These are phyloP conservation scores for Mariannaea elegans DNA, from an alignment of 2,329 filamentous ascomycete species.

Conservation along the genomic window DNA sequence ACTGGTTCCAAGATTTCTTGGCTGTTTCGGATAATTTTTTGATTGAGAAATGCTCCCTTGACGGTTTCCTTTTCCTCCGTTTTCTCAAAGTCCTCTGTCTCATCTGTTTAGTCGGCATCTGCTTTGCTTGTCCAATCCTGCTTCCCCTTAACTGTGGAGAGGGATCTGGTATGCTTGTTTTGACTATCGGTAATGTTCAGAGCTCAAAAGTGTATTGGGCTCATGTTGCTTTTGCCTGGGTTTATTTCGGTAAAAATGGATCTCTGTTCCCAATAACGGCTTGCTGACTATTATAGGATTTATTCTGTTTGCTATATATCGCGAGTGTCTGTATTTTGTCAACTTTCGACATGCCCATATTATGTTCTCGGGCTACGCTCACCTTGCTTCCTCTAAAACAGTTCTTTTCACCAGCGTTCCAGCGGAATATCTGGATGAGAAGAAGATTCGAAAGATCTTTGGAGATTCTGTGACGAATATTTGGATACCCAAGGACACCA, in stretches of 20 bases:
- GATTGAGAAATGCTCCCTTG: background rate
- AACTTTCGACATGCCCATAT: background rate
- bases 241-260: background rate
- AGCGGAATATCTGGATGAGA: background rate
- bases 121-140: background rate
- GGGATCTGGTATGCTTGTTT: too few species aligned
- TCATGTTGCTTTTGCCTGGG: background rate
- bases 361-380: background rate
- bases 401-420: background rate
- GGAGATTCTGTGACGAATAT: background rate
- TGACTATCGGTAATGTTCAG: background rate
- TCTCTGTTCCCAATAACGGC: background rate
- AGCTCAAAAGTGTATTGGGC: background rate
- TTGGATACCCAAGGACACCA: background rate
- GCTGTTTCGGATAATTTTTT: background rate
- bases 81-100: conserved; percentile 2
- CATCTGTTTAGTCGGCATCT: background rate
- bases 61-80: conserved; percentile 1
- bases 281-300: background rate
- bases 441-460: background rate
- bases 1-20: background rate
- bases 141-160: background rate
- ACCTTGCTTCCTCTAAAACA: background rate
- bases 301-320: background rate
- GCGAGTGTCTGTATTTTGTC: conserved; percentile 2